Evolutionary conservation across 768 basidiomycete genomes (phyloP), one percentile per base, ranked within the genome.

Genomic region (Lentinula raphanica): DNA sequence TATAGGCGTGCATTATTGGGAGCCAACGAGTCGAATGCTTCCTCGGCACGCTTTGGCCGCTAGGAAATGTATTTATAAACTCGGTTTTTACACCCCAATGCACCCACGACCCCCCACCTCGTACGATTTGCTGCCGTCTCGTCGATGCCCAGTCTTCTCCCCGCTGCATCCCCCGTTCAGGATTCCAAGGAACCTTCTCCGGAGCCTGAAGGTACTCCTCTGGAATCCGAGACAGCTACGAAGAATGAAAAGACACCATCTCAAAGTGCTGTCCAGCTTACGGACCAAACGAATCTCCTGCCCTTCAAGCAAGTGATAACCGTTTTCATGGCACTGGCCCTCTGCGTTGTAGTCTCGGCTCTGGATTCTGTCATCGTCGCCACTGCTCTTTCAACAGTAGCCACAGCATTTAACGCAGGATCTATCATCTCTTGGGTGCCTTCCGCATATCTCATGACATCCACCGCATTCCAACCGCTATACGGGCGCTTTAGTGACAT

Each of bases 261-360:
- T 35, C n/a, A 59, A 62, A 25, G 59, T 19, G 51, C 21, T 2
- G 51, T 68, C 29, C 60, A 67, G 54, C 65, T 88, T 50, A 86
- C 86, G 11, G 89, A 91, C 73, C 88, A 91, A 68, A 90, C 88
- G 3, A 90, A 91, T 65, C 76, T 88, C 12, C 76, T 90, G 4
- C 88, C 88, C 0, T 79, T 82, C 66, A 79, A 74, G 58, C 84
- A 85, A 67, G 74, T 90, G 42, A 68, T 90, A 3, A 72, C 81
- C 11, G 81, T 88, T 5, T 87, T 89, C 64, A 65, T 76, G 1
- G 81, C 87, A 5, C 74, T 90, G 12, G 75, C 83, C 0, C 70
- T 84, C 1, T 88, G 86, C 46, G 77, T 84, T 11, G 74, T 85
- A 45, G 82, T 86, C 46, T 80, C 85, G 5, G 73, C 83, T 0